phyloP scores from a whole-genome alignment of 176 grass and related monocot genomes.

The Avena insularis region DNA sequence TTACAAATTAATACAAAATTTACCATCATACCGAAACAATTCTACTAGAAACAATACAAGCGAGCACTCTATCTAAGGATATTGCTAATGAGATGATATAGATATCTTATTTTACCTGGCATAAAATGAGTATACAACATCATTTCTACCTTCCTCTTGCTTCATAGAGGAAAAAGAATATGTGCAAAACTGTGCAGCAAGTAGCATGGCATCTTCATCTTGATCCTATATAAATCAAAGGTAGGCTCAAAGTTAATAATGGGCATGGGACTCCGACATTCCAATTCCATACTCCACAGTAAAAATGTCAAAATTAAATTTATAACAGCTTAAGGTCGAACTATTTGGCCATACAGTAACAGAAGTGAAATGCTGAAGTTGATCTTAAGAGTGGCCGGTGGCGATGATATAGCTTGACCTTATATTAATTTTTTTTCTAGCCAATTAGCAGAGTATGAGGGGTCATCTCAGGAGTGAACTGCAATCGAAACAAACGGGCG shows the following conservation, averaged over 20 bases:
- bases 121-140: constrained; percentile 85
- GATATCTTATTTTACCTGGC: constrained; percentile 64
- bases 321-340: constrained; percentile 31
- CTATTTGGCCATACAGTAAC: constrained; percentile 2
- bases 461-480: not conserved
- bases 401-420: no score
- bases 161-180: constrained; percentile 87
- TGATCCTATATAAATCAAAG: constrained; percentile 60
- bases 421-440: not conserved
- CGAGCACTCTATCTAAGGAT: not conserved
- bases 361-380: not conserved
- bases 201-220: constrained; percentile 96
- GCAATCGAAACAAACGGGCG: not conserved
- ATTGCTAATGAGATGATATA: not conserved
- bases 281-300: constrained; percentile 3
- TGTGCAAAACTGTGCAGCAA: constrained; percentile 88
- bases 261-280: not conserved
- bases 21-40: constrained; percentile 6
- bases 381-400: not conserved
- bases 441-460: not conserved
- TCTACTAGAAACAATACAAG: not conserved
- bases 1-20: not conserved
- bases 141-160: constrained; percentile 56
- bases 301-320: constrained; percentile 17
- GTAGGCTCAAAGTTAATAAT: constrained; percentile 38